phyloP scores from a whole-genome alignment of 768 basidiomycete species.

The Naganishia kalamii region DNA sequence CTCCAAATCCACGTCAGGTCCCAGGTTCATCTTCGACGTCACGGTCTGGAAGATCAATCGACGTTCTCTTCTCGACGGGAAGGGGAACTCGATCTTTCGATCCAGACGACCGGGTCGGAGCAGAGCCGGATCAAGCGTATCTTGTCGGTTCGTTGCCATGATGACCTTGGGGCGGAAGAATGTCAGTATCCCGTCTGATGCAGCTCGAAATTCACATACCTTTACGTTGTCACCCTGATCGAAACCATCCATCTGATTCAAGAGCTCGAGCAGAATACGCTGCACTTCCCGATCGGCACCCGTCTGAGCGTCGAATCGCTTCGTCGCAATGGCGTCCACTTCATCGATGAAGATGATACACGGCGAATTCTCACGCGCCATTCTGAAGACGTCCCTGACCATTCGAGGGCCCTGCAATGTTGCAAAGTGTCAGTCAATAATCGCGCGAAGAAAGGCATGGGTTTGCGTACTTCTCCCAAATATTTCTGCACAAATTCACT shows the following conservation, averaged over 20 bases:
- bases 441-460: no score
- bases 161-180: constrained; percentile 64
- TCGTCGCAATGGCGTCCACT: constrained; percentile 92
- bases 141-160: constrained; percentile 98
- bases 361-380: constrained; percentile 93
- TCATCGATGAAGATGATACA: constrained; percentile 98
- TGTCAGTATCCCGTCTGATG: not conserved
- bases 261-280: constrained; percentile 88
- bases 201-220: constrained; percentile 50
- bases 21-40: constrained; percentile 93
- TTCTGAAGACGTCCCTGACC: constrained; percentile 98
- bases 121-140: constrained; percentile 93
- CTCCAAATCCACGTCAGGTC: constrained; percentile 95
- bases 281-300: constrained; percentile 99
- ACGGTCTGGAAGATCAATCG: constrained; percentile 97
- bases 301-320: constrained; percentile 98
- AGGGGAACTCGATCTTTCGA: constrained; percentile 96
- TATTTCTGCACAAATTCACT: constrained; percentile 99
- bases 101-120: constrained; percentile 96
- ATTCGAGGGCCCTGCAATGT: constrained; percentile 73
- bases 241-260: constrained; percentile 99
- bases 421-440: not conserved
- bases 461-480: constrained; percentile 64
- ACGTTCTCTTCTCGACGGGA: constrained; percentile 87
- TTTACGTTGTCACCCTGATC: constrained; percentile 98